Percentiles rank a stretch among this genome's conserved stretches.
phyloP scores from a whole-genome alignment of 139 green algal species.

The Closterium sp. region DNA sequence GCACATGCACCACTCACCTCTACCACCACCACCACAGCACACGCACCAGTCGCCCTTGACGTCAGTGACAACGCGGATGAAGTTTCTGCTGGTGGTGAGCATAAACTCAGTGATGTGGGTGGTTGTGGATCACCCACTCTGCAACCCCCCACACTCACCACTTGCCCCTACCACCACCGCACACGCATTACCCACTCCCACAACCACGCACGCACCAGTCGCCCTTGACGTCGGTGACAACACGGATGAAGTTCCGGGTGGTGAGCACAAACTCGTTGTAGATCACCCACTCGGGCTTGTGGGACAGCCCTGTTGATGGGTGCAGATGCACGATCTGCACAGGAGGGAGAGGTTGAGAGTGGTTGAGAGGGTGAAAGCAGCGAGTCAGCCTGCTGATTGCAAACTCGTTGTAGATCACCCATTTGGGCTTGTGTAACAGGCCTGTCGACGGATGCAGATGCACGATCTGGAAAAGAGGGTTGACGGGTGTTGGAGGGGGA shows the following conservation, averaged over 20 bases:
- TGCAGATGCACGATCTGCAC: slow-evolving; percentile 82
- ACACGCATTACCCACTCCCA: too few relatives aligned
- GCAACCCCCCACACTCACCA: too few relatives aligned
- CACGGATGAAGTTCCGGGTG: slow-evolving; percentile 95
- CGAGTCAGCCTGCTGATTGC: too few relatives aligned
- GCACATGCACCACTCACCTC: too few relatives aligned
- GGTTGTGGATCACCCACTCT: too few relatives aligned
- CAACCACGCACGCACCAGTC: too few relatives aligned
- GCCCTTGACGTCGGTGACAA: slow-evolving; percentile 83
- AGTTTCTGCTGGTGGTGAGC: too few relatives aligned
- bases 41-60: slow-evolving; percentile 87
- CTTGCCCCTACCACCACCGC: too few relatives aligned
- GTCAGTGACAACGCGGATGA: too few relatives aligned
- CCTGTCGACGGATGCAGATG: slow-evolving; percentile 94
- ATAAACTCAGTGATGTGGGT: too few relatives aligned
- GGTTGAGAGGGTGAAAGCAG: background rate
- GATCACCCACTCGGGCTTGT: slow-evolving; percentile 96
- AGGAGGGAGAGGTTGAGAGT: background rate
- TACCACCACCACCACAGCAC: too few relatives aligned
- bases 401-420: slow-evolving; percentile 99
- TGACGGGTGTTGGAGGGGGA: slow-evolving; percentile 82
- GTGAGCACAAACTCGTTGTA: slow-evolving; percentile 99
- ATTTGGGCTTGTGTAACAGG: slow-evolving; percentile 94
- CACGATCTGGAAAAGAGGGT: slow-evolving; percentile 67
- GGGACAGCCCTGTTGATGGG: slow-evolving; percentile 88